phyloP scores from a whole-genome alignment of 2,329 filamentous ascomycete species.

The Paraphoma chrysanthemicola region DNA sequence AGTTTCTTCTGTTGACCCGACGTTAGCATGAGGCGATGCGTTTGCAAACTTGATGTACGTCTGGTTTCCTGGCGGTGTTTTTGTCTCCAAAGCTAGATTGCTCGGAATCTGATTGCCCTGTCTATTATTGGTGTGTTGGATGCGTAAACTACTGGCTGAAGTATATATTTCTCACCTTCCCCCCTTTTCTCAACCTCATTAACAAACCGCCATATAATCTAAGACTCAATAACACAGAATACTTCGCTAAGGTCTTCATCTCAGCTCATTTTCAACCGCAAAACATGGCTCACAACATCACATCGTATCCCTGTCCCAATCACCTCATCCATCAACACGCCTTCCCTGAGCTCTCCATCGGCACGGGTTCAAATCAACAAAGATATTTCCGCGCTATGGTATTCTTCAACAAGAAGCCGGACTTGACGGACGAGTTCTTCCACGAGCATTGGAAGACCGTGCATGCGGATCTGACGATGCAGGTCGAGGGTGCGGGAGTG shows the following conservation, averaged over 20 bases:
- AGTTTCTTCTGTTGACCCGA: not conserved
- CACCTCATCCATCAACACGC: constrained; percentile 12
- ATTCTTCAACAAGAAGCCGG: constrained; percentile 21
- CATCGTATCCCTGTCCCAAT: constrained; percentile 11
- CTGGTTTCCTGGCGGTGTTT: too few species aligned
- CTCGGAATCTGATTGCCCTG: too few species aligned
- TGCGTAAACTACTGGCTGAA: too few species aligned
- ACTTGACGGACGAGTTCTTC: constrained; percentile 17
- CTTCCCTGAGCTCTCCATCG: constrained; percentile 12
- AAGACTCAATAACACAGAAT: not conserved
- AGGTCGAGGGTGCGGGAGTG: constrained; percentile 6
- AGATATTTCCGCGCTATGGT: constrained; percentile 15
- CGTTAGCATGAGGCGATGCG: too few species aligned
- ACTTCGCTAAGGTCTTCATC: not conserved
- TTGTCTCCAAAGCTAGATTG: too few species aligned
- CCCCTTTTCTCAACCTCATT: too few species aligned
- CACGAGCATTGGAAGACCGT: constrained; percentile 20
- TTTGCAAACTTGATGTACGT: too few species aligned
- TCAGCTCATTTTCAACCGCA: not conserved
- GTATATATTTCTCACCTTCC: too few species aligned
- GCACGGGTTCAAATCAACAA: constrained; percentile 13
- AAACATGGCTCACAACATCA: not conserved
- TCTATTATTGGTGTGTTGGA: too few species aligned
- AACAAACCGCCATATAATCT: not conserved
- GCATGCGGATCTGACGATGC: constrained; percentile 19